A percentile compares a stretch with the other conserved stretches of the same genome.
phyloP scores from a whole-genome alignment of 495 filamentous ascomycete species.

The Lasiosphaeria hispida region DNA sequence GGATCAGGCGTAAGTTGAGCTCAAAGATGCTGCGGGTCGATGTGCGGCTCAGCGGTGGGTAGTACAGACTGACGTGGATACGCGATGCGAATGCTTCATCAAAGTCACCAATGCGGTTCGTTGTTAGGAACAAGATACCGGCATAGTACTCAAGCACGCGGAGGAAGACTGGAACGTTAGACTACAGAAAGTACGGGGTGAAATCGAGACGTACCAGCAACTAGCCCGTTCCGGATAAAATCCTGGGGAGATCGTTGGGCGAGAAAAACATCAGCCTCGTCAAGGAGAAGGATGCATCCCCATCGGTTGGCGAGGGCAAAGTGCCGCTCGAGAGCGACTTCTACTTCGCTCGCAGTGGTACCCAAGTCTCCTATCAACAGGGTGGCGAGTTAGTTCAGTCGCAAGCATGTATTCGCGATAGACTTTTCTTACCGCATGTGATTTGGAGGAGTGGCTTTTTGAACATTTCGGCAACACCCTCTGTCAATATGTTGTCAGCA shows the following conservation, averaged over 20 bases:
- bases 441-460: constrained; percentile 30
- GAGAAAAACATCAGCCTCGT: constrained; percentile 59
- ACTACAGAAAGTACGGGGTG: constrained; percentile 49
- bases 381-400: neutral
- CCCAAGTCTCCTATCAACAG: constrained; percentile 36
- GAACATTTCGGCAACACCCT: constrained; percentile 29
- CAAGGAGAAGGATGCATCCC: constrained; percentile 51
- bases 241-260: constrained; percentile 37
- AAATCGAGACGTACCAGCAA: constrained; percentile 44
- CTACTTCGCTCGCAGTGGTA: constrained; percentile 33
- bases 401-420: no score
- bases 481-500: constrained; percentile 13
- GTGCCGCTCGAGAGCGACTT: constrained; percentile 36
- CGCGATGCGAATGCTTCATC: constrained; percentile 51
- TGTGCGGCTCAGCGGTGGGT: constrained; percentile 16
- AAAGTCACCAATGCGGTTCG: constrained; percentile 37
- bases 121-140: constrained; percentile 49
- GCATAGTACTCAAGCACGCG: constrained; percentile 50
- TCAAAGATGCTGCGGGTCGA: constrained; percentile 14
- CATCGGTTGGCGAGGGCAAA: constrained; percentile 41
- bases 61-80: constrained; percentile 49
- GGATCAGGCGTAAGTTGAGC: constrained; percentile 14
- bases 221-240: constrained; percentile 48
- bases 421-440: constrained; percentile 25
- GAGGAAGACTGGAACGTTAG: constrained; percentile 44